A percentile compares a stretch with the other conserved stretches of the same genome.
Conservation (phyloP, 208 protist genomes). For the Leishmania turanica region DNA sequence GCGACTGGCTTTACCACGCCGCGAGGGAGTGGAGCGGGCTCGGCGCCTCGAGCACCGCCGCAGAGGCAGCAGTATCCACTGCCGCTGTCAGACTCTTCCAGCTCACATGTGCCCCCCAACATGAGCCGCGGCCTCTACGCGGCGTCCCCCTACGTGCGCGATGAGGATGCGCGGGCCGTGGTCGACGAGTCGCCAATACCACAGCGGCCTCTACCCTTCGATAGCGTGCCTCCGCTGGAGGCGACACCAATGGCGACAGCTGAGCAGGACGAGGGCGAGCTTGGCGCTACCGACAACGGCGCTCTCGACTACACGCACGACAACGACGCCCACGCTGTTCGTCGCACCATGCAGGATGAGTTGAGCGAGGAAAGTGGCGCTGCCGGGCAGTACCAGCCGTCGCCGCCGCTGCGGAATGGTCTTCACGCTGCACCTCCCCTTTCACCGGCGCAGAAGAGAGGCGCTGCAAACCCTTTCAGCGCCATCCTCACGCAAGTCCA, state of each 20-base stretch:
- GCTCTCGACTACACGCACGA: not conserved
- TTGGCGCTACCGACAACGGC: not conserved
- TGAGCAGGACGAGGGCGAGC: conserved; percentile 3
- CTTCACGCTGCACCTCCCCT: not conserved
- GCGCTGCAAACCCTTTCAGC: conserved; percentile 10
- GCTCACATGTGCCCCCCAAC: not conserved
- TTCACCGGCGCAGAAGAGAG: not conserved
- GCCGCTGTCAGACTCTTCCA: not conserved
- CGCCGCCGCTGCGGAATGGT: not conserved
- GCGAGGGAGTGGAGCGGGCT: not conserved
- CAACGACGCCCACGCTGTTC: not conserved
- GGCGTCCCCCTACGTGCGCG: conserved; percentile 26
- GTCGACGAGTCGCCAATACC: conserved; percentile 29
- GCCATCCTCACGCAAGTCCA: not conserved
- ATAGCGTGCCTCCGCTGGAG: conserved; percentile 14
- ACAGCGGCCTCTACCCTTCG: conserved; percentile 22
- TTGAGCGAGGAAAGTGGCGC: not conserved
- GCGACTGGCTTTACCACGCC: conserved; percentile 9
- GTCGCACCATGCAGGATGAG: not conserved
- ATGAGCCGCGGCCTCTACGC: conserved; percentile 21
- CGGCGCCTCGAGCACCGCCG: too few relatives aligned
- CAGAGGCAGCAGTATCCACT: conserved; percentile 2
- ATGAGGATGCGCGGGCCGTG: conserved; percentile 8
- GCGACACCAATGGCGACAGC: not conserved
- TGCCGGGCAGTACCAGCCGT: not conserved